Percentiles rank a stretch among this genome's conserved stretches.
Evolutionary conservation across 208 protist species (phyloP).

Genomic region (Eutreptiella sp.): DNA sequence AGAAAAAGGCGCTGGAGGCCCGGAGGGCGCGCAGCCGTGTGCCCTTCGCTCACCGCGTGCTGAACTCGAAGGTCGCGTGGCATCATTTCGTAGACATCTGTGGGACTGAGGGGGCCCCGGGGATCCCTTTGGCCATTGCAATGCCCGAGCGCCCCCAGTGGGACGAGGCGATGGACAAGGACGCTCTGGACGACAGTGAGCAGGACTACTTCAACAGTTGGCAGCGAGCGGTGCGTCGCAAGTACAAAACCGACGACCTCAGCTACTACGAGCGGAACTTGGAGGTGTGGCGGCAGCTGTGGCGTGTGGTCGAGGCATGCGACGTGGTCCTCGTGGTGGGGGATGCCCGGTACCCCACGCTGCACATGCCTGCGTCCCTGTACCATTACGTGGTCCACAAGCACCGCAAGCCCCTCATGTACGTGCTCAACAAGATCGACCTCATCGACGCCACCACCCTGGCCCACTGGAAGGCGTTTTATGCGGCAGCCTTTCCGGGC

Average conservation of each 20-base stretch:
- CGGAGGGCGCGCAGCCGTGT: too few species aligned
- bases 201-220: slow-evolving; percentile 40
- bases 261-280: slow-evolving; percentile 92
- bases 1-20: too few species aligned
- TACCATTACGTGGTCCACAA: slow-evolving; percentile 73
- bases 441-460: slow-evolving; percentile 57
- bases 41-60: too few species aligned
- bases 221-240: slow-evolving; percentile 32
- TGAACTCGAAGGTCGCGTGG: too few species aligned
- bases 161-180: slow-evolving; percentile 30
- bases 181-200: slow-evolving; percentile 39
- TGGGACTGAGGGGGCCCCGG: too few species aligned
- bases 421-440: slow-evolving; percentile 92
- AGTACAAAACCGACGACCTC: slow-evolving; percentile 41
- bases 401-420: slow-evolving; percentile 74
- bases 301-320: slow-evolving; percentile 87
- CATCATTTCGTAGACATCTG: too few species aligned
- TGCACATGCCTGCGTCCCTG: slow-evolving; percentile 85
- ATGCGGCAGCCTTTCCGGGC: slow-evolving; percentile 49
- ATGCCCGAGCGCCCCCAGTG: slow-evolving; percentile 50
- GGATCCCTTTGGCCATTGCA: too few species aligned
- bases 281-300: slow-evolving; percentile 96
- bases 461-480: slow-evolving; percentile 58
- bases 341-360: slow-evolving; percentile 86
- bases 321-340: slow-evolving; percentile 87